Evolutionary conservation across 768 basidiomycete genomes (phyloP).

Genomic region (Amanita fuliginea): DNA sequence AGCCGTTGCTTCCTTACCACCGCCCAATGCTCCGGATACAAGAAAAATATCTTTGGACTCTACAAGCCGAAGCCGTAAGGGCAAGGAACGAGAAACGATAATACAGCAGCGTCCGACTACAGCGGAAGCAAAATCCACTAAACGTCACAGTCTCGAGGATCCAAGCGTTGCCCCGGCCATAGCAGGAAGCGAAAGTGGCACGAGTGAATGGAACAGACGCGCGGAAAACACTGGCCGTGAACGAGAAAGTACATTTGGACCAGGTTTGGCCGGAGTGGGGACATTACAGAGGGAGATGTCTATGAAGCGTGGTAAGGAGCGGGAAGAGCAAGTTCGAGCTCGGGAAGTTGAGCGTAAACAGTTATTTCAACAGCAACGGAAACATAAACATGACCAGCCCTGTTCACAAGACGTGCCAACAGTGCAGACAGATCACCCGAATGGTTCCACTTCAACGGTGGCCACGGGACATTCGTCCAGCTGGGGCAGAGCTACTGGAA

Average conservation of each 20-base stretch:
- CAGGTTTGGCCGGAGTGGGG: slow-evolving; percentile 34
- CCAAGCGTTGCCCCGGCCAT: slow-evolving; percentile 31
- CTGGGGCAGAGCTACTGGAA: slow-evolving; percentile 44
- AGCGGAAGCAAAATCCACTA: slow-evolving; percentile 25
- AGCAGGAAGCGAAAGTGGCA: slow-evolving; percentile 24
- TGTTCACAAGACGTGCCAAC: slow-evolving; percentile 14
- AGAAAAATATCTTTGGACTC: background rate
- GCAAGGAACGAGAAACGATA: slow-evolving; percentile 17
- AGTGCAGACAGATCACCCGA: slow-evolving; percentile 25
- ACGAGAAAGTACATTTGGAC: slow-evolving; percentile 27
- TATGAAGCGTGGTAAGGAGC: slow-evolving; percentile 27
- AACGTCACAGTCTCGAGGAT: slow-evolving; percentile 67
- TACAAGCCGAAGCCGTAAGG: slow-evolving; percentile 9
- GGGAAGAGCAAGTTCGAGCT: slow-evolving; percentile 21
- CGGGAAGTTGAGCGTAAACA: slow-evolving; percentile 12
- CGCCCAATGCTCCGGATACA: background rate
- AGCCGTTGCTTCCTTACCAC: slow-evolving; percentile 2
- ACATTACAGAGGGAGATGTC: slow-evolving; percentile 31
- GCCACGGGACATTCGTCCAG: slow-evolving; percentile 33
- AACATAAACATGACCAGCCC: slow-evolving; percentile 10
- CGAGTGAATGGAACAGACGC: slow-evolving; percentile 21
- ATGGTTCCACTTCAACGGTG: slow-evolving; percentile 29
- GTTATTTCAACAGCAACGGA: slow-evolving; percentile 9
- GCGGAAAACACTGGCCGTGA: slow-evolving; percentile 16
- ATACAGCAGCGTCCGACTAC: slow-evolving; percentile 12